Conservation (phyloP, 2,329 filamentous ascomycete species). For the Aspergillus transmontanensis region DNA sequence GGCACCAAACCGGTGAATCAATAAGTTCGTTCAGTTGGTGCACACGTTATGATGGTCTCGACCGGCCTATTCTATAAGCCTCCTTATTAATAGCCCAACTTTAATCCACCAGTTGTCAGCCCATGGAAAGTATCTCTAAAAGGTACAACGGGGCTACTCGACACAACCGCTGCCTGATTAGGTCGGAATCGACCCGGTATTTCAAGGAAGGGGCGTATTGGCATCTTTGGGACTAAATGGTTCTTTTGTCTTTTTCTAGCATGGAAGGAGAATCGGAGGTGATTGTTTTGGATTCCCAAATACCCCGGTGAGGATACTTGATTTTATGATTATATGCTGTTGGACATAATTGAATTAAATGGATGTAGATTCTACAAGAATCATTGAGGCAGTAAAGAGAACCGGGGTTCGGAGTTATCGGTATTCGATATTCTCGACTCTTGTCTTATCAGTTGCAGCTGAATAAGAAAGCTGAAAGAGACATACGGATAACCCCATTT, state of each 20-base stretch:
- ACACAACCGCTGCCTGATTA: no score
- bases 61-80: background rate
- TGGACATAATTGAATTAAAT: background rate
- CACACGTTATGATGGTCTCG: background rate
- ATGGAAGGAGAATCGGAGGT: conserved; percentile 6
- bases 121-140: background rate
- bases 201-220: background rate
- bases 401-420: background rate
- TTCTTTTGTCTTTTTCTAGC: background rate
- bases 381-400: background rate
- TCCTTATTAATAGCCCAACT: background rate
- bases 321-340: background rate
- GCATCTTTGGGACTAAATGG: background rate
- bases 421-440: background rate
- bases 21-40: background rate
- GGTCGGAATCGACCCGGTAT: background rate
- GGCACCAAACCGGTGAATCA: background rate
- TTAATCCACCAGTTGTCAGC: background rate
- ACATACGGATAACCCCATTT: background rate
- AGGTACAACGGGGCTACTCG: background rate
- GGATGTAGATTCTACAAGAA: background rate
- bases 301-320: conserved; percentile 11
- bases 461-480: background rate
- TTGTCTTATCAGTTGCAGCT: background rate
- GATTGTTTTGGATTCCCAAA: conserved; percentile 6